These are phyloP conservation scores for Trypanosoma vivax DNA, from an alignment of 208 protist genomes.

Conservation along the genomic window DNA sequence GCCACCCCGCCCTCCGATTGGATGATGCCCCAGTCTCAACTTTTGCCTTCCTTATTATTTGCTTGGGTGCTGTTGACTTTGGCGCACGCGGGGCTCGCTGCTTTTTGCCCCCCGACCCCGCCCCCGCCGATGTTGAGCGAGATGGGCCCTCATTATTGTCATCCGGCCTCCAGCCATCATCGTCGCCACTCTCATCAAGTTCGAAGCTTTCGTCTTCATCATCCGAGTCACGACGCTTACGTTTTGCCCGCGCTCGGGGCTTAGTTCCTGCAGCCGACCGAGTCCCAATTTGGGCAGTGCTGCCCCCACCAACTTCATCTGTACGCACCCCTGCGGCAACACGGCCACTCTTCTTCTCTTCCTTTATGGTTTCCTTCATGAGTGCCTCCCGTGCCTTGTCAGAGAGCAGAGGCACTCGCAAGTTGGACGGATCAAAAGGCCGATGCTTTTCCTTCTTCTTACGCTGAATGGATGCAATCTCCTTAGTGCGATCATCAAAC, in stretches of 20 bases:
- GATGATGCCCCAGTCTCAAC: not conserved
- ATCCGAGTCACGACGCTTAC: conserved; percentile 24
- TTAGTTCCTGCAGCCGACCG: not conserved
- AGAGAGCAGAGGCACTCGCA: conserved; percentile 79
- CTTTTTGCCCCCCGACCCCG: too few relatives aligned
- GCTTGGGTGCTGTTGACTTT: conserved; percentile 16
- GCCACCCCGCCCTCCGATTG: not conserved
- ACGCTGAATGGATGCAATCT: conserved; percentile 65
- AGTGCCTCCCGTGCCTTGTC: conserved; percentile 73
- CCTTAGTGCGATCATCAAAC: conserved; percentile 54
- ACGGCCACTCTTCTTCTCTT: conserved; percentile 20
- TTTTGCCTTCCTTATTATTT: conserved; percentile 7
- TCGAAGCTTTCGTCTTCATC: conserved; percentile 11
- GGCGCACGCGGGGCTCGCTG: too few relatives aligned
- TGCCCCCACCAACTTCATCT: not conserved
- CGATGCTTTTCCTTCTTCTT: conserved; percentile 87
- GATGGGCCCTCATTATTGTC: not conserved
- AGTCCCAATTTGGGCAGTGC: conserved; percentile 5
- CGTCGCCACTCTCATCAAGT: conserved; percentile 2
- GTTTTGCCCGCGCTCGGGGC: conserved; percentile 25
- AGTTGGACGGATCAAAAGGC: conserved; percentile 53
- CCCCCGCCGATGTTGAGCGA: too few relatives aligned
- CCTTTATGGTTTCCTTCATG: conserved; percentile 62
- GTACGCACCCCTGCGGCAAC: not conserved
- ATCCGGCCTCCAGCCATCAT: conserved; percentile 30